Evolutionary conservation across 768 basidiomycete species (phyloP).

Genomic region (Clathrus columnatus): DNA sequence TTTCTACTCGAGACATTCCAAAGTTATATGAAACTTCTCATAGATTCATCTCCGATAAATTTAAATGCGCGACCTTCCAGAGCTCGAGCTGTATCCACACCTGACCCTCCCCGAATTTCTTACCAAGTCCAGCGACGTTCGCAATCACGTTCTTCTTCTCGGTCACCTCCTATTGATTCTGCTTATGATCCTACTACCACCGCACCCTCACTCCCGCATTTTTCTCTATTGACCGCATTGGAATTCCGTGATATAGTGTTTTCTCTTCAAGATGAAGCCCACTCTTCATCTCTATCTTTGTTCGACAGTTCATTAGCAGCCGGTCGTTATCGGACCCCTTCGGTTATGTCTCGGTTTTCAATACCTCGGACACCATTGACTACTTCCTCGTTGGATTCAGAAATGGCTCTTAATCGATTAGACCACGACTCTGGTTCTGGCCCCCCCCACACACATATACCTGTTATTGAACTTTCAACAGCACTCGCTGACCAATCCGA

Average conservation of each 20-base stretch:
- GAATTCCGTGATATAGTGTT: slow-evolving; percentile 92
- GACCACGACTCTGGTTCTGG: slow-evolving; percentile 38
- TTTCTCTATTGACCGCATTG: slow-evolving; percentile 88
- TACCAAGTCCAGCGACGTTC: slow-evolving; percentile 28
- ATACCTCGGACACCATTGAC: neutral
- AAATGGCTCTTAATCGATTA: slow-evolving; percentile 42
- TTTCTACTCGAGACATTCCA: neutral
- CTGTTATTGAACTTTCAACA: too few relatives aligned
- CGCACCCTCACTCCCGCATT: slow-evolving; percentile 55
- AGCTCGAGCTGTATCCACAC: slow-evolving; percentile 30
- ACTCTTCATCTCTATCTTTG: slow-evolving; percentile 44
- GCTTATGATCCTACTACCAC: slow-evolving; percentile 39
- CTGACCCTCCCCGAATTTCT: slow-evolving; percentile 28
- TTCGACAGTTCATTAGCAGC: slow-evolving; percentile 74
- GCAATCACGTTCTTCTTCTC: neutral
- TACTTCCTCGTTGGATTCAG: slow-evolving; percentile 25
- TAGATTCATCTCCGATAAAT: slow-evolving; percentile 4
- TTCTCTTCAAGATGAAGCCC: slow-evolving; percentile 63
- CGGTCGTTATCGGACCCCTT: slow-evolving; percentile 56
- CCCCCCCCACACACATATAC: slow-evolving; percentile 31
- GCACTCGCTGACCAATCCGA: slow-evolving; percentile 23
- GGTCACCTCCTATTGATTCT: slow-evolving; percentile 28
- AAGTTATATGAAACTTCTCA: slow-evolving; percentile 23
- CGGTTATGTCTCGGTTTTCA: slow-evolving; percentile 13
- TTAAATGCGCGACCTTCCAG: slow-evolving; percentile 18